phyloP scores from a whole-genome alignment of 345 rosid genomes.

The Gossypioides kirkii region DNA sequence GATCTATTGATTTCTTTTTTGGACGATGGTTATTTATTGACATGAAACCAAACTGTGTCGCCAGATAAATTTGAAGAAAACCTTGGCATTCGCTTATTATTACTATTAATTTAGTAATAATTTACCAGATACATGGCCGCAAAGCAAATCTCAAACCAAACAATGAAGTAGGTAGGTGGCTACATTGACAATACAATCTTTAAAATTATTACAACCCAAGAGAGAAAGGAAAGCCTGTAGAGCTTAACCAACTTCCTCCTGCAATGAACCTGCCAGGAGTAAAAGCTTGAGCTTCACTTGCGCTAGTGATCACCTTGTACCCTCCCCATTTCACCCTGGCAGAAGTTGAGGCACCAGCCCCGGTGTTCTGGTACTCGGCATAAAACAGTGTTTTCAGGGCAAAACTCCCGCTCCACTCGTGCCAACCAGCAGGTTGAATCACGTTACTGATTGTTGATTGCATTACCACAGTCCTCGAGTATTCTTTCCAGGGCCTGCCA shows the following conservation, averaged over 20 bases:
- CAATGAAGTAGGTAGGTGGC: not conserved
- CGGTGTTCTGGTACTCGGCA: constrained; percentile 64
- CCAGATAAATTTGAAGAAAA: not conserved
- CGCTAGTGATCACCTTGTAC: constrained; percentile 45
- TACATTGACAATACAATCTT: not conserved
- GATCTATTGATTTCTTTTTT: too few species aligned
- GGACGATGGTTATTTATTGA: too few species aligned
- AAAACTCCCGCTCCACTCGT: constrained; percentile 65
- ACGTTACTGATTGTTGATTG: constrained; percentile 59
- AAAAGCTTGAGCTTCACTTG: constrained; percentile 54
- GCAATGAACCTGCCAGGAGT: constrained; percentile 53
- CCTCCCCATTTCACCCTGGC: constrained; percentile 74
- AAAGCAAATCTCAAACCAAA: not conserved
- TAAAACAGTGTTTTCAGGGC: constrained; percentile 64
- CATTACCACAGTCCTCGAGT: constrained; percentile 84
- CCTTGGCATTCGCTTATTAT: not conserved
- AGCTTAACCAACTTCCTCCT: constrained; percentile 60
- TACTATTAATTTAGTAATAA: not conserved
- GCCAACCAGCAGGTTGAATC: constrained; percentile 72
- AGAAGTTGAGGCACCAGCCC: constrained; percentile 70
- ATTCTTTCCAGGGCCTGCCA: constrained; percentile 90
- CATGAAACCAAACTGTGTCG: too few species aligned
- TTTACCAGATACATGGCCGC: not conserved
- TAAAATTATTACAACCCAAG: constrained; percentile 42
- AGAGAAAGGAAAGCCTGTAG: constrained; percentile 74